These are phyloP conservation scores for Pneumocystis oryctolagi DNA, from an alignment of 1,139 yeast genomes.

Conservation along the genomic window DNA sequence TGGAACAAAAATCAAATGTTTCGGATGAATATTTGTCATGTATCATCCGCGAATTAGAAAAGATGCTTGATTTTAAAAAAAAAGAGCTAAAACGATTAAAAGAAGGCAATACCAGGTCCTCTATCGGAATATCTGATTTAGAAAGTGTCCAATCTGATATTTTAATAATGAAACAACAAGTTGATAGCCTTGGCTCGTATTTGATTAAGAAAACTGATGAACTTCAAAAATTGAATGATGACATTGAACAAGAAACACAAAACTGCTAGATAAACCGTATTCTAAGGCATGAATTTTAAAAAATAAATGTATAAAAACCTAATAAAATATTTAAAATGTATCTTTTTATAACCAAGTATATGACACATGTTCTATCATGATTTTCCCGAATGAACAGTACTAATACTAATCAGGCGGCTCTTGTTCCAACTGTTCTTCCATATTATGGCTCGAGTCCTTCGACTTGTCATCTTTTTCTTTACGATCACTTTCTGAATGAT, in stretches of 20 bases:
- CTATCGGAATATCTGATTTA: slow-evolving; percentile 13
- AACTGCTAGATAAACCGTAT: not conserved
- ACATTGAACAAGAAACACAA: slow-evolving; percentile 24
- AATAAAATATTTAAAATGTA: not conserved
- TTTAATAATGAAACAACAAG: slow-evolving; percentile 50
- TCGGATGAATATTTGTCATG: not conserved
- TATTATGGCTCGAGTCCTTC: not conserved
- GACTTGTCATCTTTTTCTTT: not conserved
- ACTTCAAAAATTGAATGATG: slow-evolving; percentile 32
- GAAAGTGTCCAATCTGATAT: slow-evolving; percentile 38
- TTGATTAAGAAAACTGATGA: slow-evolving; percentile 38
- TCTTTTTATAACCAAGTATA: not conserved
- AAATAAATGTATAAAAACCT: not conserved
- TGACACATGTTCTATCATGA: not conserved
- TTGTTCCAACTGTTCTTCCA: not conserved
- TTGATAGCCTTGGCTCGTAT: slow-evolving; percentile 34
- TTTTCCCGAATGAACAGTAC: not conserved
- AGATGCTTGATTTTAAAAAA: slow-evolving; percentile 60
- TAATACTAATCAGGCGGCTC: not conserved
- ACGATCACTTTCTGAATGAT: not conserved
- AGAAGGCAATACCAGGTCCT: slow-evolving; percentile 13
- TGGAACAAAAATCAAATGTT: not conserved
- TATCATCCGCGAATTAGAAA: slow-evolving; percentile 54
- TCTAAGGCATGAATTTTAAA: not conserved
- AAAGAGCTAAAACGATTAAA: slow-evolving; percentile 27